Percentiles rank a stretch among this genome's conserved stretches.
Conservation (phyloP, 371 early-diverging fungal species). For the Syncephalastrum racemosum region DNA sequence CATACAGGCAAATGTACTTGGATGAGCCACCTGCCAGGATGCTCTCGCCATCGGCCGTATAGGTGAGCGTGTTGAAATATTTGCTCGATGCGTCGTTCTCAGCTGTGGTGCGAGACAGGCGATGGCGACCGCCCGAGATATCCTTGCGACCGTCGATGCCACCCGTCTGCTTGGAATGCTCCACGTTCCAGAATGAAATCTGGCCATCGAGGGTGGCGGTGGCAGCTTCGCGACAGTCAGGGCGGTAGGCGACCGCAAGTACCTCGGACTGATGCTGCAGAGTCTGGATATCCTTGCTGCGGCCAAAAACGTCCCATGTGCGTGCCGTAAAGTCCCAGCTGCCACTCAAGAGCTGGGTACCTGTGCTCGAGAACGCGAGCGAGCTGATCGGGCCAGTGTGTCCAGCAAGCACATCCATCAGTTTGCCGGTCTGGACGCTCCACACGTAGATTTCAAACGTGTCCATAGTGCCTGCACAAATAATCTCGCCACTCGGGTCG, state of each 20-base stretch:
- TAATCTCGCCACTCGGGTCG: slow-evolving; percentile 95
- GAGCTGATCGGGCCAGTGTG: slow-evolving; percentile 91
- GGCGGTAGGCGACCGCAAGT: slow-evolving; percentile 85
- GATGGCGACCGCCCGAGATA: slow-evolving; percentile 86
- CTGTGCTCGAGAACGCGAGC: slow-evolving; percentile 84
- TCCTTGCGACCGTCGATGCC: slow-evolving; percentile 92
- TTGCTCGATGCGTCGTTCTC: slow-evolving; percentile 85
- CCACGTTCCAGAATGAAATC: slow-evolving; percentile 90
- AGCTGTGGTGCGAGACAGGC: slow-evolving; percentile 67
- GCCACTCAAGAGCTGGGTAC: slow-evolving; percentile 74
- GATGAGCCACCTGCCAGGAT: slow-evolving; percentile 93
- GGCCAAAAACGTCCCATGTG: slow-evolving; percentile 93
- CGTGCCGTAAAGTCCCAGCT: slow-evolving; percentile 96
- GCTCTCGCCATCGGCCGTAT: slow-evolving; percentile 91
- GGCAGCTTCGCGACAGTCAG: slow-evolving; percentile 88
- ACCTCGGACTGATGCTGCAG: slow-evolving; percentile 86
- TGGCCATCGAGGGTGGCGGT: slow-evolving; percentile 91
- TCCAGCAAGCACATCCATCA: slow-evolving; percentile 92
- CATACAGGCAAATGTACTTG: slow-evolving; percentile 95
- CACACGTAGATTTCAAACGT: slow-evolving; percentile 96
- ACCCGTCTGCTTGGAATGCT: slow-evolving; percentile 63
- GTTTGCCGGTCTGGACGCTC: slow-evolving; percentile 96
- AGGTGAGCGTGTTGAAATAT: slow-evolving; percentile 89
- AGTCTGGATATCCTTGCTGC: slow-evolving; percentile 77
- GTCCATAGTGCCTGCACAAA: slow-evolving; percentile 95